These are phyloP conservation scores for Cryptococcus sp. DNA, from an alignment of 1,284 basidiomycete species.

Conservation along the genomic window DNA sequence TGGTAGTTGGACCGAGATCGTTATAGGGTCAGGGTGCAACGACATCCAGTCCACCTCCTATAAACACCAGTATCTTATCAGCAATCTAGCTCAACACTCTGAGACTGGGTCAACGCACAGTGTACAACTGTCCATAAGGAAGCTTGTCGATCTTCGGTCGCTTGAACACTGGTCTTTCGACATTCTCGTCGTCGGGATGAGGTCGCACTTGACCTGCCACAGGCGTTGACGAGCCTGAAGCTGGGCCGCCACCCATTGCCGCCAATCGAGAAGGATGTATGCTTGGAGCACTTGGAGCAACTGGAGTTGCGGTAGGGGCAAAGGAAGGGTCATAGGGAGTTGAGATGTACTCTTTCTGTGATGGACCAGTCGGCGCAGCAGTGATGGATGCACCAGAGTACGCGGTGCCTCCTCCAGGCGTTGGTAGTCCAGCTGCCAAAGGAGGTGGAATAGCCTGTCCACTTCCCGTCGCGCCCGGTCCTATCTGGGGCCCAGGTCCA, in stretches of 20 bases:
- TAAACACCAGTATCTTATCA: background rate
- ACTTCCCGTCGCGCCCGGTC: constrained; percentile 21
- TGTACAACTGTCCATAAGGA: constrained; percentile 73
- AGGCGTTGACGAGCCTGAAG: constrained; percentile 3
- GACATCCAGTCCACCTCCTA: constrained; percentile 72
- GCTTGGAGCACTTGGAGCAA: constrained; percentile 17
- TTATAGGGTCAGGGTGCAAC: constrained; percentile 85
- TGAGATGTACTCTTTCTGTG: constrained; percentile 33
- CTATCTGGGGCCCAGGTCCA: constrained; percentile 25
- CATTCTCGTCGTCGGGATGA: constrained; percentile 63
- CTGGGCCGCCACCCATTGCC: constrained; percentile 16
- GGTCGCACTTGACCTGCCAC: constrained; percentile 38
- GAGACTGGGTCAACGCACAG: constrained; percentile 58
- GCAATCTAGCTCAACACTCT: too few species aligned
- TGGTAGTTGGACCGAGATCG: constrained; percentile 78
- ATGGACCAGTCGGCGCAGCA: constrained; percentile 48
- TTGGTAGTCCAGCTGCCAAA: constrained; percentile 35
- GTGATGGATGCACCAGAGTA: constrained; percentile 50
- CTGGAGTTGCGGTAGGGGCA: constrained; percentile 56
- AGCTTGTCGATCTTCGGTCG: constrained; percentile 77
- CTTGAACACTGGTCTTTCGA: constrained; percentile 61
- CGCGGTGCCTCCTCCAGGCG: constrained; percentile 50
- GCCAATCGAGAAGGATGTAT: constrained; percentile 34
- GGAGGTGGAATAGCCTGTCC: constrained; percentile 29
- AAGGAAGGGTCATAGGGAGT: constrained; percentile 57